Evolutionary conservation across 768 basidiomycete species (phyloP), one percentile per base, ranked within the genome.

Genomic region (Trametes cinnabarina): DNA sequence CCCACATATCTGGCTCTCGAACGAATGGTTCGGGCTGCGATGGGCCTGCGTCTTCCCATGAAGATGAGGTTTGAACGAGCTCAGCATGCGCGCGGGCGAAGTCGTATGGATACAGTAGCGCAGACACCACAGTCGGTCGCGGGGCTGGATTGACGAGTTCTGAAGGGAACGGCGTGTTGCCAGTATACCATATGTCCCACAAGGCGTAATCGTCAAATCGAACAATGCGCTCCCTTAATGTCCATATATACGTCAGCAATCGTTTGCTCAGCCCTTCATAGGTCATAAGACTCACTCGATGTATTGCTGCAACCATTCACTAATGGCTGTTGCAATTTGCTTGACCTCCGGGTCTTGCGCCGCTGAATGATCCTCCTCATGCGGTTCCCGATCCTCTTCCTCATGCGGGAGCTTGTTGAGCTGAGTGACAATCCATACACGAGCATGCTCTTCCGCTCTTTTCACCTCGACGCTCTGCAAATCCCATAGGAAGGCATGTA

Each of bases 181-280:
- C 86, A 0, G 85, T 90, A 56, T 85, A 89, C 88, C 88, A 92
- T 9, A 90, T 70, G 54, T 87, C 84, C 83, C 86, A 90, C 26
- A 92, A 70, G 14, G 72, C 69, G 2, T 70, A 58, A 5, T 79
- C 77, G 53, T 87, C 86, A 0, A 84, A 73, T 3, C 79, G 74
- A 14, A 72, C 60, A 10, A 82, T 60, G 14, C 75, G 69, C 7
- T 69, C 68, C 49, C 85, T 87, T 61, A 10, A 47, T 15, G n/a
- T 26, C 47, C 48, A 58, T 42, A 48, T 47, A 8, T 42, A n/a
- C 37, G 5, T 52, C 32, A 58, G 5, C 22, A 26, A 1, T 47
- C 10, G 14, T 14, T 39, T 34, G 30, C 40, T 34, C 51, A 47
- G 28, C 4, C 49, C 19, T 10, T n/a, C 55, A 1, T 40, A 52